These are phyloP conservation scores for Pseudogymnoascus sp. DNA, from an alignment of 2,329 filamentous ascomycete genomes.

Conservation along the genomic window DNA sequence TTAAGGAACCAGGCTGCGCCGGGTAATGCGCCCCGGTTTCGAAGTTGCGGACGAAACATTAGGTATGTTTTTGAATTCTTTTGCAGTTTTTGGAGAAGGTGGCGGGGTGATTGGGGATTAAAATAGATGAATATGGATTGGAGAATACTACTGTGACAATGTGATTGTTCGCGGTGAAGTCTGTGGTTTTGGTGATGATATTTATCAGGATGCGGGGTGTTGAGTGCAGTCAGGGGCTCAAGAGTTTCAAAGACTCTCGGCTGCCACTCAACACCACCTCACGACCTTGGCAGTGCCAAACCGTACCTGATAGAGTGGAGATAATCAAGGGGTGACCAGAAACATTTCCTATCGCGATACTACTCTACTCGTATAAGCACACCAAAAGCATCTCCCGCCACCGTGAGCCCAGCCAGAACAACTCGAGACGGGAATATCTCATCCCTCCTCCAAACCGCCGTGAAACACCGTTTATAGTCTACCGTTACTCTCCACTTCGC, in stretches of 20 bases:
- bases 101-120: neutral
- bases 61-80: neutral
- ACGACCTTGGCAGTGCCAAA: neutral
- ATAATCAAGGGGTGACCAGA: neutral
- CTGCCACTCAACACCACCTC: neutral
- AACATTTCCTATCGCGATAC: constrained; percentile 2
- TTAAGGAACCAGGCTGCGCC: neutral
- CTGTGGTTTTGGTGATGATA: neutral
- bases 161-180: neutral
- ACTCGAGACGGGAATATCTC: neutral
- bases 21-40: constrained; percentile 4
- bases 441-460: neutral
- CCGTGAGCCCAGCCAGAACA: neutral
- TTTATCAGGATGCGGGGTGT: neutral
- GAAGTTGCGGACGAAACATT: neutral
- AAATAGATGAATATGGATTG: neutral
- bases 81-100: neutral
- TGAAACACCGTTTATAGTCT: constrained; percentile 1
- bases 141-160: neutral
- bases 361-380: neutral
- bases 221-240: neutral
- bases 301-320: neutral
- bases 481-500: neutral
- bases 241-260: neutral
- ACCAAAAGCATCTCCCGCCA: neutral